Conservation (phyloP, 441 rosid species). For the Codiaeum variegatum region DNA sequence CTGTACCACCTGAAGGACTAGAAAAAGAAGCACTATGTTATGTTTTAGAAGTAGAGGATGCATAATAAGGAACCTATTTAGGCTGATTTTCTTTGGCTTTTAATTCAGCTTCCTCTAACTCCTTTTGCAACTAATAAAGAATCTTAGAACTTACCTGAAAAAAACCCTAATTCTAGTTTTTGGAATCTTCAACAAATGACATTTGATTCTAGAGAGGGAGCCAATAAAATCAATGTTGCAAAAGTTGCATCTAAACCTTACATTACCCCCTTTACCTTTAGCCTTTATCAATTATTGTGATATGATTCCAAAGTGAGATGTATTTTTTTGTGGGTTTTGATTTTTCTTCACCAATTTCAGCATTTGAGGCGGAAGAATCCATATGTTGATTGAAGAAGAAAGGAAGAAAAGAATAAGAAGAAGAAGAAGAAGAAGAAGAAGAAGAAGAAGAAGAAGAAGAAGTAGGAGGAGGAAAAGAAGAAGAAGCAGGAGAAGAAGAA, state of each 20-base stretch:
- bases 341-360: background rate
- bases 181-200: background rate
- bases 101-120: background rate
- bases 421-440: too few relatives aligned
- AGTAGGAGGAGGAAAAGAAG: too few relatives aligned
- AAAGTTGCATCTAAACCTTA: background rate
- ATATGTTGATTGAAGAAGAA: too few relatives aligned
- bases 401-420: too few relatives aligned
- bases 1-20: background rate
- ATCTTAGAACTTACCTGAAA: background rate
- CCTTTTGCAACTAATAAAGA: background rate
- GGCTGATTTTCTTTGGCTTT: background rate
- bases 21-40: too few relatives aligned
- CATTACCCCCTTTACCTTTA: background rate
- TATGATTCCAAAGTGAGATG: background rate
- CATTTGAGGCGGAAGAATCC: background rate
- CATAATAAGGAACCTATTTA: background rate
- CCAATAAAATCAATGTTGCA: background rate
- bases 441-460: too few relatives aligned
- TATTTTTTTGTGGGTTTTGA: background rate
- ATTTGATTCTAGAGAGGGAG: background rate
- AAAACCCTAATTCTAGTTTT: background rate
- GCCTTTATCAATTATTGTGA: background rate
- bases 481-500: too few relatives aligned
- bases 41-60: too few relatives aligned